Base-by-base conservation (phyloP, 768 basidiomycete genomes). In the Omphalotus guepiniiformis region DNA sequence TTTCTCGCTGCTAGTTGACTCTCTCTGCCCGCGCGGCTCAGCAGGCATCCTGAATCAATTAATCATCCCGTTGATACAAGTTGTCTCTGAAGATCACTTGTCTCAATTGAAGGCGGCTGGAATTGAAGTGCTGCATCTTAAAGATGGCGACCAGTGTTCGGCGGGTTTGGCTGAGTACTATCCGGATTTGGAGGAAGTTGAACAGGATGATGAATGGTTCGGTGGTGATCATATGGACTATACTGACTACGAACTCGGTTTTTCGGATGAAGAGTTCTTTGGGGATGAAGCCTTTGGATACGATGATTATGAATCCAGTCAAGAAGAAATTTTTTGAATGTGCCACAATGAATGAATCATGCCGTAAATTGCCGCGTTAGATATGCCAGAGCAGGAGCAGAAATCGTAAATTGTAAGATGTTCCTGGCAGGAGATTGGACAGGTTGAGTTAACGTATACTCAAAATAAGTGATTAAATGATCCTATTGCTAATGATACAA, bases 251-350 rank as follows among this genome's bases (percentile, higher is more conserved):
- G 53, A 50, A 4, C 42, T 53, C 3, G 49, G 51, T 6, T 34
- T 37, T 16, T 58, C 56, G n/a, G 42, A 46, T 12, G 32, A 23
- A 6, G 49, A 53, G 9, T 39, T 46, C 35, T 53, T 38, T 58
- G 55, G 16, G 64, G 51, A 40, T 67, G 67, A 25, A 69, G 62
- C 48, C 67, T 57, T 12, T 36, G 47, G 18, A 26, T 48, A 41
- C 12, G 39, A 52, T 22, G 46, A 48, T 26, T 19, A 48, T 16
- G 39, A 52, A 32, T 27, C 12, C n/a, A 37, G 36, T 15, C 28
- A 15, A 35, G n/a, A 12, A 21, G 13, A n/a, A 46, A 13, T n/a
- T 8, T n/a, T 9, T 32, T 9, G n/a, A 9, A n/a, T 32, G 30
- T 32, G 9, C 30, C 30, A 32, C 30, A 32, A n/a, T 9, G 30